Evolutionary conservation across 2,329 filamentous ascomycete genomes (phyloP).

Genomic region (Ascocoryne sarcoides): DNA sequence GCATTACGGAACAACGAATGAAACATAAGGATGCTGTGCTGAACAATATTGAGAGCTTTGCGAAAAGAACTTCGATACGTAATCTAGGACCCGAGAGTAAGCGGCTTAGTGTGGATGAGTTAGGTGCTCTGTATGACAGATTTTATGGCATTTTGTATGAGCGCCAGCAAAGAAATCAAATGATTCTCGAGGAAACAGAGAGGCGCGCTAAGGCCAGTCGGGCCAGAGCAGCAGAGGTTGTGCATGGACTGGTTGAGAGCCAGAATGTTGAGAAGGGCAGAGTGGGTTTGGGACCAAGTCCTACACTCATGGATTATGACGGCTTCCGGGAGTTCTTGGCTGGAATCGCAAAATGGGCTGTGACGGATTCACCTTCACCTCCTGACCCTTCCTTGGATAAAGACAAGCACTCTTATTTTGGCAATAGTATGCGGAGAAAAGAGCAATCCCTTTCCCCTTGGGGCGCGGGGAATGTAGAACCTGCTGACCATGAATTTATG

Average conservation of each 20-base stretch:
- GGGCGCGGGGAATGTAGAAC: slow-evolving; percentile 52
- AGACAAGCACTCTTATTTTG: slow-evolving; percentile 52
- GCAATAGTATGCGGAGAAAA: slow-evolving; percentile 40
- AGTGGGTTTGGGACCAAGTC: slow-evolving; percentile 80
- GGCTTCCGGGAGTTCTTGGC: slow-evolving; percentile 92
- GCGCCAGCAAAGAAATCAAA: slow-evolving; percentile 71
- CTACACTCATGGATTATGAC: slow-evolving; percentile 94
- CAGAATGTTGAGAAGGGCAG: slow-evolving; percentile 69
- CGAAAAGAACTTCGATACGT: slow-evolving; percentile 90
- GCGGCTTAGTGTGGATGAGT: slow-evolving; percentile 72
- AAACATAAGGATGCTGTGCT: slow-evolving; percentile 94
- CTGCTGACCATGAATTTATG: slow-evolving; percentile 93
- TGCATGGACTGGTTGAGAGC: slow-evolving; percentile 31
- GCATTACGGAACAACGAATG: slow-evolving; percentile 76
- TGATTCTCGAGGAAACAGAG: slow-evolving; percentile 68
- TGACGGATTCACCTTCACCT: slow-evolving; percentile 70
- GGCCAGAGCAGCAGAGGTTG: slow-evolving; percentile 41
- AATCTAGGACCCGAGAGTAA: slow-evolving; percentile 97
- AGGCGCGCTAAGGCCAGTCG: slow-evolving; percentile 55
- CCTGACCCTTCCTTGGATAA: slow-evolving; percentile 40
- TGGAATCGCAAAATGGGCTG: slow-evolving; percentile 83
- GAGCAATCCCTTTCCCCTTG: slow-evolving; percentile 36
- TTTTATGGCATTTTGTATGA: slow-evolving; percentile 93
- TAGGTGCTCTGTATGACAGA: slow-evolving; percentile 84
- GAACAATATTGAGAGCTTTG: slow-evolving; percentile 93